Conservation (phyloP, 495 filamentous ascomycete species). For the Tuber umbilicatum region DNA sequence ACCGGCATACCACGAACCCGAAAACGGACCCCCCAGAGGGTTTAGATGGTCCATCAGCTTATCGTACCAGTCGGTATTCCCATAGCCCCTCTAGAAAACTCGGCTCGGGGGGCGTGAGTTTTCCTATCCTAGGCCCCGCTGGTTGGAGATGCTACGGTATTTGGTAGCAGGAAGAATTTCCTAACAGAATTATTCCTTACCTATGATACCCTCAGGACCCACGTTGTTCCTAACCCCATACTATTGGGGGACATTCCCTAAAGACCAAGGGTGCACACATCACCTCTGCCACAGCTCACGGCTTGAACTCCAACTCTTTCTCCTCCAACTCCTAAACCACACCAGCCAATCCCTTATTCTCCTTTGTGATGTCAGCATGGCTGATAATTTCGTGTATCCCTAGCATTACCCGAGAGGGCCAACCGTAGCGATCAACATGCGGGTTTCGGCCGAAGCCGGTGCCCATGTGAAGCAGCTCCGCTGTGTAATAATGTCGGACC, state of each 20-base stretch:
- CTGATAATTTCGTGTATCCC: background rate
- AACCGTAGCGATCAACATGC: background rate
- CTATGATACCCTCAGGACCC: background rate
- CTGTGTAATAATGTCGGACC: background rate
- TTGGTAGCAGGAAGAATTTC: background rate
- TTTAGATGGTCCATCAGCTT: no score
- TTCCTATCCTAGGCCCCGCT: background rate
- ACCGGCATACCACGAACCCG: background rate
- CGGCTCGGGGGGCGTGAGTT: background rate
- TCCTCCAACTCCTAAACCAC: background rate
- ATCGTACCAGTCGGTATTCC: background rate
- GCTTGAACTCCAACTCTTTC: background rate
- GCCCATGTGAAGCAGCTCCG: no score
- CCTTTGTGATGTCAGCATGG: background rate
- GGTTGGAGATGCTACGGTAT: background rate
- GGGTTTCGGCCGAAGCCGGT: background rate
- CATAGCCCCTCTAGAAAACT: background rate
- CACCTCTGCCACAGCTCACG: background rate
- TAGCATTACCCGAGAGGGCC: background rate
- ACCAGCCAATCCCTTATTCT: background rate
- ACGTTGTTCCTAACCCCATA: background rate
- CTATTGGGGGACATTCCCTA: background rate
- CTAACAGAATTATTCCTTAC: background rate
- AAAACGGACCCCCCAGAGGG: background rate
- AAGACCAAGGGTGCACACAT: background rate